Conservation (phyloP, 2,329 filamentous ascomycete species). For the Curvularia eragrostidis region DNA sequence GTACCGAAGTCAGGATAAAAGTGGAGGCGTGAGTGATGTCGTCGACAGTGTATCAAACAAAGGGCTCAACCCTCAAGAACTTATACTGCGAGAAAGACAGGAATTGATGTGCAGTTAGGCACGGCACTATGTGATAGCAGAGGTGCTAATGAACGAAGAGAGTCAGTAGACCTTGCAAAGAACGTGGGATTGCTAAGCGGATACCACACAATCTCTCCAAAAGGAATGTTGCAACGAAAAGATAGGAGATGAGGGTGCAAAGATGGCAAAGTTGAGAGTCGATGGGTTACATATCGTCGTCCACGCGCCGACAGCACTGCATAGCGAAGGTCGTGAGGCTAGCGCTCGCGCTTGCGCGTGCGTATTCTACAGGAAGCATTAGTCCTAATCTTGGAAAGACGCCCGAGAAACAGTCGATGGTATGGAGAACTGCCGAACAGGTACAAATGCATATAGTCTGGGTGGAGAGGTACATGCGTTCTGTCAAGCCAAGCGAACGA, state of each 20-base stretch:
- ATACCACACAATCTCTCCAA: constrained; percentile 34
- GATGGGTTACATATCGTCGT: constrained; percentile 22
- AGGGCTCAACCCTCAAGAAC: neutral
- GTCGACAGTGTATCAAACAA: neutral
- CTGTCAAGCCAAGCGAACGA: constrained; percentile 29
- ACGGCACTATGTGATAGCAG: neutral
- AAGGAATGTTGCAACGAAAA: constrained; percentile 37
- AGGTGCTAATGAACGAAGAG: constrained; percentile 8
- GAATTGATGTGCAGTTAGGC: neutral
- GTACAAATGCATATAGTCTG: constrained; percentile 28
- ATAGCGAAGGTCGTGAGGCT: constrained; percentile 7
- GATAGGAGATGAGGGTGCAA: constrained; percentile 19
- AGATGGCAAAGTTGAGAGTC: constrained; percentile 2
- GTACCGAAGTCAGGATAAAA: constrained; percentile 5
- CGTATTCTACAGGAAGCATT: constrained; percentile 31
- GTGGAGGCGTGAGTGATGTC: neutral
- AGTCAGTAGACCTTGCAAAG: constrained; percentile 18
- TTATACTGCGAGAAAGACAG: constrained; percentile 7
- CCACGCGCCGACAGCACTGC: constrained; percentile 19
- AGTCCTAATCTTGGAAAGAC: constrained; percentile 17
- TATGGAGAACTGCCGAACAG: constrained; percentile 27
- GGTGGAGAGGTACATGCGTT: constrained; percentile 34
- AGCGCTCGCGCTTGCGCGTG: constrained; percentile 20
- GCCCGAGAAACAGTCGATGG: constrained; percentile 15
- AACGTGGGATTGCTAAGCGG: constrained; percentile 19